Evolutionary conservation across 306 rosid species (phyloP), one percentile per base, ranked within the genome.

Genomic region (Vicia faba): DNA sequence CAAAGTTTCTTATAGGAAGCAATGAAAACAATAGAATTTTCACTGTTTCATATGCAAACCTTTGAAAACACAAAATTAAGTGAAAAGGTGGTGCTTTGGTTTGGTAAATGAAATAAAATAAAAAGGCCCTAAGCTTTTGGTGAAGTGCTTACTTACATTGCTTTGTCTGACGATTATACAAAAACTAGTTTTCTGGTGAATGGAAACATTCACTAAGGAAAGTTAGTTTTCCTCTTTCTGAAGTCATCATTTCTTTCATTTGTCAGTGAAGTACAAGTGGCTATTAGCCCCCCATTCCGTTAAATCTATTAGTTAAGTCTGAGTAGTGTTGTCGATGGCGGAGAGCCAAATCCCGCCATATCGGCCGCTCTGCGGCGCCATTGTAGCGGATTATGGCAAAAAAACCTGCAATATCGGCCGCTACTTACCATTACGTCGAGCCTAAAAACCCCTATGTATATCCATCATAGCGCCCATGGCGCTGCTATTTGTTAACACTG

Each of bases 131-230:
- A 19, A 8, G 57, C 46, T 61, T 45, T 31, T 65, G 48, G 44
- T 23, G 29, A 74, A 66, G 61, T 66, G 55, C 48, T 66, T 39
- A 18, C 43, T 7, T 70, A 64, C 56, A 64, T 49, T 57, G 12
- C 33, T 44, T 57, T 33, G 61, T 61, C 69, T 44, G 53, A 40
- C 29, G 11, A 8, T 61, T 62, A 51, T n/a, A 40, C 26, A 9
- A 26, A 66, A 46, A 18, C 41, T 49, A 50, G 20, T 57, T 16
- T 63, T 38, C 45, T n/a, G 35, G 64, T 45, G 68, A 51, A 43
- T 13, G 9, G 65, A 55, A 69, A 68, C 39, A 12, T 35, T 56
- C 25, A 56, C 40, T 13, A 33, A 18, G 7, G 40, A 15, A 33
- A 39, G 53, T 54, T 54, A 48, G 40, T 57, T 50, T 46, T 63